Evolutionary conservation across 192 early-diverging fungal species (phyloP).

Genomic region (Neocallimastix lanati): DNA sequence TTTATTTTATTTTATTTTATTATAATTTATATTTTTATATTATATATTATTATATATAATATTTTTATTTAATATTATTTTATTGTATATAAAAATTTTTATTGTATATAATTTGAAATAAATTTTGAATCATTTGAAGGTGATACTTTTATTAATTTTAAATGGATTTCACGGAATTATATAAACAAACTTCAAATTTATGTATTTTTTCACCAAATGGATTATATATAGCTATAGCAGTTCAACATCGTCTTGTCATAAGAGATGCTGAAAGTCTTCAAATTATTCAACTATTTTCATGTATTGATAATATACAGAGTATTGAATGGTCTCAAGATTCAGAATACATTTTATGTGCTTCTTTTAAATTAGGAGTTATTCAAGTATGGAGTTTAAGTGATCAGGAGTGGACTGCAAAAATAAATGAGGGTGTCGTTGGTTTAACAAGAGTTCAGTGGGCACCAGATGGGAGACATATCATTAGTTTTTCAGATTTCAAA

Average conservation of each 20-base stretch:
- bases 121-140: too few species aligned
- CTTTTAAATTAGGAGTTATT: conserved; percentile 18
- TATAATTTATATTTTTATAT: too few species aligned
- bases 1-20: too few species aligned
- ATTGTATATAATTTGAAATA: too few species aligned
- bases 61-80: too few species aligned
- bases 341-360: conserved; percentile 28
- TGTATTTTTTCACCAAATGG: conserved; percentile 1
- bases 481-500: conserved; percentile 30
- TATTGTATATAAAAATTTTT: too few species aligned
- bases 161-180: neutral
- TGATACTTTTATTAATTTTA: too few species aligned
- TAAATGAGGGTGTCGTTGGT: conserved; percentile 29
- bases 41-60: too few species aligned
- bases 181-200: conserved; percentile 2
- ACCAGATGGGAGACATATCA: conserved; percentile 23
- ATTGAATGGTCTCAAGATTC: conserved; percentile 53
- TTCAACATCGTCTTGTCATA: conserved; percentile 44
- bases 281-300: conserved; percentile 37
- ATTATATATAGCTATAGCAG: conserved; percentile 39
- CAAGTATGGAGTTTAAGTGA: conserved; percentile 39
- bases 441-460: conserved; percentile 24
- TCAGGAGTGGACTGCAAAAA: conserved; percentile 27
- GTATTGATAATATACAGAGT: conserved; percentile 19
- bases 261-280: conserved; percentile 42